These are phyloP conservation scores for Lipomyces yamadae DNA, from an alignment of 805 yeast genomes.

Conservation along the genomic window DNA sequence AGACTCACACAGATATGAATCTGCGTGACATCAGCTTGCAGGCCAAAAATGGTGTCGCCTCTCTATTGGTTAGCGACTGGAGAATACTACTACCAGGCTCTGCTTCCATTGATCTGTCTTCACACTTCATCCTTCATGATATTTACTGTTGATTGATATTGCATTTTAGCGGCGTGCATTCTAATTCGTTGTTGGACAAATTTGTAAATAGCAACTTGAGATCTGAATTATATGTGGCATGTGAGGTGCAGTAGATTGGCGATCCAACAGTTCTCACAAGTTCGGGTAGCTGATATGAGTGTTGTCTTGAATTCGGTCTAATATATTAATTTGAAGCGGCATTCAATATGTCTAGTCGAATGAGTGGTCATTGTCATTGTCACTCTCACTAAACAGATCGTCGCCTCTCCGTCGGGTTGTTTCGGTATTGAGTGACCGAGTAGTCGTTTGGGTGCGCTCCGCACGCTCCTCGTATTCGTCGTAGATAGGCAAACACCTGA, in stretches of 20 bases:
- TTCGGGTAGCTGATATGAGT: background rate
- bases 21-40: conserved; percentile 1
- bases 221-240: background rate
- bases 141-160: background rate
- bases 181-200: background rate
- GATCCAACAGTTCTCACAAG: background rate
- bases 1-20: background rate
- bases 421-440: conserved; percentile 5
- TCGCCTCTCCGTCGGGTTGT: background rate
- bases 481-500: conserved; percentile 36
- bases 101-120: background rate
- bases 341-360: background rate
- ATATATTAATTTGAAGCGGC: background rate
- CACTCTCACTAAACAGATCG: background rate
- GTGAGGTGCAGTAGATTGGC: background rate
- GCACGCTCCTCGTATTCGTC: conserved; percentile 14
- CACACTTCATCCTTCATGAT: background rate
- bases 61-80: conserved; percentile 4
- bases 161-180: background rate
- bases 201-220: background rate
- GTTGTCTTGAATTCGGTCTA: no score
- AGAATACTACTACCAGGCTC: background rate
- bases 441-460: background rate
- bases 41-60: background rate
- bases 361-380: background rate